Percentiles rank a stretch among this genome's conserved stretches.
Evolutionary conservation across 768 basidiomycete species (phyloP).

Genomic region (Neoboletus subvelutipes): DNA sequence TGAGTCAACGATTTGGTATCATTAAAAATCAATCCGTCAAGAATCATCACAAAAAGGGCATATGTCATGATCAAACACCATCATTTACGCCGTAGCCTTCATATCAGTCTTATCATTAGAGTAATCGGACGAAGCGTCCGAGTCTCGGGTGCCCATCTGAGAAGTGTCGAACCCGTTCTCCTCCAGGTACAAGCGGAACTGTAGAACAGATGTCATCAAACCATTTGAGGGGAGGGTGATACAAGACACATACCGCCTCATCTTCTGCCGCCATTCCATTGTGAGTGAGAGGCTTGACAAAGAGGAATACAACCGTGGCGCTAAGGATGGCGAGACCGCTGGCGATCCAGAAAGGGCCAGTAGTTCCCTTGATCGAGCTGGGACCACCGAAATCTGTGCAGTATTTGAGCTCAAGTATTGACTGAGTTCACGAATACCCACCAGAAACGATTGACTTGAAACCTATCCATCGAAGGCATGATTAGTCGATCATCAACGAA

Average conservation of each 20-base stretch:
- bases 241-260: conserved; percentile 43
- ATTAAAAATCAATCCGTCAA: neutral
- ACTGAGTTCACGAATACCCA: conserved; percentile 22
- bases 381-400: conserved; percentile 60
- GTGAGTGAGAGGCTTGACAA: conserved; percentile 69
- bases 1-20: too few relatives aligned
- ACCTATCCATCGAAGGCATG: conserved; percentile 34
- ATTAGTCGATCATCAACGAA: conserved; percentile 5
- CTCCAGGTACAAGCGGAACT: conserved; percentile 85
- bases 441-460: conserved; percentile 69
- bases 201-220: conserved; percentile 1
- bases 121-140: conserved; percentile 24
- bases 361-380: conserved; percentile 55
- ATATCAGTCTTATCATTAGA: conserved; percentile 16
- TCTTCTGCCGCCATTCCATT: conserved; percentile 85
- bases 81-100: conserved; percentile 14
- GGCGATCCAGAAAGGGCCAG: conserved; percentile 88
- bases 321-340: conserved; percentile 81
- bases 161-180: conserved; percentile 76
- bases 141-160: conserved; percentile 56
- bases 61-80: neutral
- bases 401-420: neutral
- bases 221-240: neutral
- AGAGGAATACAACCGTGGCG: conserved; percentile 68
- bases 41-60: neutral